Evolutionary conservation across 345 rosid genomes (phyloP).

Genomic region (Cardiospermum halicacabum): DNA sequence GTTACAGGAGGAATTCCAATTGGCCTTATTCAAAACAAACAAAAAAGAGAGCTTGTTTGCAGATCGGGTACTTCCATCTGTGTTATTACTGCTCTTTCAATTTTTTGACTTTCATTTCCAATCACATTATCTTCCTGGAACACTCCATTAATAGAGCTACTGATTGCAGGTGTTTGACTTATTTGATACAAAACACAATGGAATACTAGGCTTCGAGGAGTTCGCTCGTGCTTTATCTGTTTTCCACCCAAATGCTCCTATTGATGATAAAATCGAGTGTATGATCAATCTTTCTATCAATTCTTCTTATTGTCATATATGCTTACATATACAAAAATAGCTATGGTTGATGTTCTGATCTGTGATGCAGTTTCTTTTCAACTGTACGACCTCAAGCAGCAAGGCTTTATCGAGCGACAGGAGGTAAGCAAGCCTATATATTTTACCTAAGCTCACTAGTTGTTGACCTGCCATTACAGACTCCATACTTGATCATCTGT

Average conservation of each 20-base stretch:
- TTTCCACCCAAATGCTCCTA: conserved; percentile 94
- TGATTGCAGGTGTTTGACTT: conserved; percentile 82
- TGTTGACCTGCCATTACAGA: not conserved
- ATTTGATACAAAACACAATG: conserved; percentile 96
- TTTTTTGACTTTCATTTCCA: not conserved
- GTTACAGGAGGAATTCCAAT: conserved; percentile 91
- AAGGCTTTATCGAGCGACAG: conserved; percentile 97
- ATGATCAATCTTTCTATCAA: conserved; percentile 21
- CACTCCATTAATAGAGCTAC: not conserved
- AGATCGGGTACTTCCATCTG: conserved; percentile 61
- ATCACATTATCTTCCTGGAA: not conserved
- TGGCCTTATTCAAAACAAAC: conserved; percentile 93
- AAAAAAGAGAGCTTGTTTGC: conserved; percentile 99
- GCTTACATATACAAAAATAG: too few species aligned
- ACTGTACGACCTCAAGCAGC: conserved; percentile 97
- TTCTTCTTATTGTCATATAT: too few species aligned
- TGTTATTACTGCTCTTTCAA: not conserved
- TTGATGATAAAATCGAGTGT: conserved; percentile 93
- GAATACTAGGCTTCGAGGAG: conserved; percentile 95
- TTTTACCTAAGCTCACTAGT: too few species aligned
- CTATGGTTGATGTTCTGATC: conserved; percentile 8
- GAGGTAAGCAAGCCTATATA: conserved; percentile 54
- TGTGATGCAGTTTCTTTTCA: conserved; percentile 85
- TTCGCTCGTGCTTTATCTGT: conserved; percentile 98
- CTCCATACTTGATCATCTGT: not conserved